Evolutionary conservation across 345 rosid species (phyloP).

Genomic region (Sonneratia alba): DNA sequence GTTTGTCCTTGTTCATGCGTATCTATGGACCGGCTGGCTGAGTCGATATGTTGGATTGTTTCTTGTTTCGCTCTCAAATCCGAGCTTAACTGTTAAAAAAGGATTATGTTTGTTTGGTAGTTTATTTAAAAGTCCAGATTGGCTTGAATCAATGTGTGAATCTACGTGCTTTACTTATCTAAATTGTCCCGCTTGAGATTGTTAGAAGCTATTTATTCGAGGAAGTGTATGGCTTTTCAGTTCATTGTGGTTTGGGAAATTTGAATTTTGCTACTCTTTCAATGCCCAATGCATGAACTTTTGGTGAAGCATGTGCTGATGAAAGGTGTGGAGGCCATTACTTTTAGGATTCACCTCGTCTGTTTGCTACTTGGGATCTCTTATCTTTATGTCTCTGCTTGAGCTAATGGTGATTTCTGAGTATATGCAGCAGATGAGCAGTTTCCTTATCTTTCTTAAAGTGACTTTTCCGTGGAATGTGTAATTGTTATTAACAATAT

Average conservation of each 20-base stretch:
- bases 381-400: background rate
- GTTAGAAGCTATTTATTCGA: background rate
- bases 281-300: background rate
- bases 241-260: background rate
- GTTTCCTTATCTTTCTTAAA: background rate
- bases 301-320: background rate
- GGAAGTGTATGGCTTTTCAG: background rate
- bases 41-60: background rate
- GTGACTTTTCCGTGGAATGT: background rate
- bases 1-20: background rate
- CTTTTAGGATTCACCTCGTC: background rate
- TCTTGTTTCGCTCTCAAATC: background rate
- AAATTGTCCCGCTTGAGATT: background rate
- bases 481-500: background rate
- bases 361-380: background rate
- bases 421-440: background rate
- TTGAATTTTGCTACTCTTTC: background rate
- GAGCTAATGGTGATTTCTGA: background rate
- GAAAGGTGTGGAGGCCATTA: background rate
- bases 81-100: background rate
- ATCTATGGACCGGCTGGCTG: background rate
- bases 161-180: background rate
- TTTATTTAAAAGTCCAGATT: background rate
- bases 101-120: background rate
- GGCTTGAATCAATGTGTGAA: background rate